Base-by-base conservation (phyloP, 1,139 yeast genomes). In the Blastobotrys petasosporus region DNA sequence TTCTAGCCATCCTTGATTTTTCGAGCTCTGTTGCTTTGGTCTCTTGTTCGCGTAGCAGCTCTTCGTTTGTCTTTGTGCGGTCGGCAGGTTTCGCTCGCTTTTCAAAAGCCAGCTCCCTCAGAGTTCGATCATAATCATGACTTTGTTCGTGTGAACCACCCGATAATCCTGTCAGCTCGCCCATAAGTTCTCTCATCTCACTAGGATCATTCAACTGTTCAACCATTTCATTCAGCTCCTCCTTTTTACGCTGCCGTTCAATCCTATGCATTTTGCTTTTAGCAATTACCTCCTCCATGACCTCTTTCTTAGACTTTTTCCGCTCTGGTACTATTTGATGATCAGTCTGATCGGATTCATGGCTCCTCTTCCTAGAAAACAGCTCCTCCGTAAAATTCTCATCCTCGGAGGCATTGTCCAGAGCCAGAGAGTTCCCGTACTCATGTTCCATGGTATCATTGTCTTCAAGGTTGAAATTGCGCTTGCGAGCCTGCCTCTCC, bases 11-110 rank as follows among this genome's bases (percentile, higher is more conserved):
- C 63, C 97, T 75, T 48, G 80, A 94, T 40, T 76, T 78, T 61
- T 88, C 97, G 51, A 87, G 71, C 57, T 79, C 77, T 57, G 78
- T 77, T 67, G 76, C 72, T 57, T 76, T 79, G 33, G 81, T 88
- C 6, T 76, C 79, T 58, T 85, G 95, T 59, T 86, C 96, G 45
- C 75, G 39, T 37, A 71, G 75, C 16, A 88, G 51, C 64, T 94
- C 98, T 62, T 92, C 96, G 1, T 79, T 86, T 0, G 97, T 90
- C 66, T 90, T 87, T 1, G 97, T 88, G 64, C 97, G 75, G 51
- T 88, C 96, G n/a, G 94, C 80, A n/a, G 98, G 98, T 8, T 78
- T 88, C 0, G 97, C 90, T 57, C 97, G 76, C 60, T 84, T 78
- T 50, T 94, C 98, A 60, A 85, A 75, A 4, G 82, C 81, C 59